phyloP scores from a whole-genome alignment of 2,329 filamentous ascomycete genomes.

The Rutstroemia sp. region DNA sequence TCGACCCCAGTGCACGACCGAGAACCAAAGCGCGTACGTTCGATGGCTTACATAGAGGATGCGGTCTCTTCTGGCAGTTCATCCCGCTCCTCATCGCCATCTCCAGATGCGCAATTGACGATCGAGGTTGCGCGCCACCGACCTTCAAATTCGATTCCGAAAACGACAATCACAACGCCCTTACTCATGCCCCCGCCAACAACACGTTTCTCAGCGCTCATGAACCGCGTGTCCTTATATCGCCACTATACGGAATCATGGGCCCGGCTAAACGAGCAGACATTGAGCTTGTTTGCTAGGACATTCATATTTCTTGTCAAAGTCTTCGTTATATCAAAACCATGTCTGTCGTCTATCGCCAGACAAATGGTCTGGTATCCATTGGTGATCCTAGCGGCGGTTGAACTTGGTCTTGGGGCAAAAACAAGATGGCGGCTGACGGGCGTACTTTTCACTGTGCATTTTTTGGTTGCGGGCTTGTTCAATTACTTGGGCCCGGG shows the following conservation, averaged over 20 bases:
- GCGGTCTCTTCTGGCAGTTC: constrained; percentile 14
- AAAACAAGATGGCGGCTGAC: constrained; percentile 33
- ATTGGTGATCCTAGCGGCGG: constrained; percentile 58
- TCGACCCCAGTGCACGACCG: constrained; percentile 21
- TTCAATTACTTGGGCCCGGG: constrained; percentile 31
- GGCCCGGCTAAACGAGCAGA: constrained; percentile 26
- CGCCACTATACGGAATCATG: constrained; percentile 32
- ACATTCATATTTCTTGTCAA: constrained; percentile 62
- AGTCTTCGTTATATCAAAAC: constrained; percentile 53
- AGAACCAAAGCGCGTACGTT: constrained; percentile 23
- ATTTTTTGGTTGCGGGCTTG: constrained; percentile 37
- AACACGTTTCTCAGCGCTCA: constrained; percentile 27
- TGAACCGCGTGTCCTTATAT: constrained; percentile 23
- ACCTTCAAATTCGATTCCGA: neutral
- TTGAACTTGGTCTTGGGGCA: constrained; percentile 48
- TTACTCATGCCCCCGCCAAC: constrained; percentile 35
- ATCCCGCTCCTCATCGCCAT: constrained; percentile 15
- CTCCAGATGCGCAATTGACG: constrained; percentile 14
- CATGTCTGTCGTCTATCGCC: constrained; percentile 66
- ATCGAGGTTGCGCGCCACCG: constrained; percentile 14
- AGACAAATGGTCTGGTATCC: constrained; percentile 58
- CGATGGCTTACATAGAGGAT: constrained; percentile 26
- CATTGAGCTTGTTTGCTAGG: constrained; percentile 36
- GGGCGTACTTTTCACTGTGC: constrained; percentile 36
- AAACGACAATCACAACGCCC: constrained; percentile 26